Evolutionary conservation across 768 basidiomycete genomes (phyloP).

Genomic region (Mycena galopus): DNA sequence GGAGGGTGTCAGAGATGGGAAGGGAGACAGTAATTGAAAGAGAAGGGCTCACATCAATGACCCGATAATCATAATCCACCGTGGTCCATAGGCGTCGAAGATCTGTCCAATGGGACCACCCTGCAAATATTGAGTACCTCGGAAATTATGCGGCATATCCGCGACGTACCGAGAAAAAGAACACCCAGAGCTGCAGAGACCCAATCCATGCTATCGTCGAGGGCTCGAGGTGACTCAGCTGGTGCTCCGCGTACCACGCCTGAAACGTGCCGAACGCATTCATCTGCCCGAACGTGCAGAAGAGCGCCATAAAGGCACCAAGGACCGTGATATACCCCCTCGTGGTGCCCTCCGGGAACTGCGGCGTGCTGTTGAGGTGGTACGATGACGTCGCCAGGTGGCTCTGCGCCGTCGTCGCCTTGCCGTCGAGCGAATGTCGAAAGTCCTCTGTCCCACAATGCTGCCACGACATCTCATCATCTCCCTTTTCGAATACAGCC

Average conservation of each 20-base stretch:
- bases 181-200: too few species aligned
- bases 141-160: neutral
- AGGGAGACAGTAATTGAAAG: too few species aligned
- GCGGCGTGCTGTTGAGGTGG: conserved; percentile 26
- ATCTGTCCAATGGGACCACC: conserved; percentile 71
- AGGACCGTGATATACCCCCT: conserved; percentile 64
- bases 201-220: too few species aligned
- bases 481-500: conserved; percentile 22
- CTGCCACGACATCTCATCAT: conserved; percentile 37
- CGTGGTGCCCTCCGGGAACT: conserved; percentile 47
- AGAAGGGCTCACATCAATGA: too few species aligned
- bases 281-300: conserved; percentile 81
- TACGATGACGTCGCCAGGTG: conserved; percentile 29
- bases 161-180: conserved; percentile 69
- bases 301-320: conserved; percentile 75
- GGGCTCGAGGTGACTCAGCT: too few species aligned
- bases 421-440: conserved; percentile 34
- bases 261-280: conserved; percentile 82
- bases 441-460: conserved; percentile 37
- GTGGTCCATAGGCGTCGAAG: conserved; percentile 74
- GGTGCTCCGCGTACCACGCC: conserved; percentile 73
- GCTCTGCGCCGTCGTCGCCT: conserved; percentile 34
- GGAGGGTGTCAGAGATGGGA: too few species aligned
- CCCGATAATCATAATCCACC: conserved; percentile 64
- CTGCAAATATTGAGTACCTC: conserved; percentile 46